Conservation (phyloP, 495 filamentous ascomycete species). For the Aspergillus incahuasiensis region DNA sequence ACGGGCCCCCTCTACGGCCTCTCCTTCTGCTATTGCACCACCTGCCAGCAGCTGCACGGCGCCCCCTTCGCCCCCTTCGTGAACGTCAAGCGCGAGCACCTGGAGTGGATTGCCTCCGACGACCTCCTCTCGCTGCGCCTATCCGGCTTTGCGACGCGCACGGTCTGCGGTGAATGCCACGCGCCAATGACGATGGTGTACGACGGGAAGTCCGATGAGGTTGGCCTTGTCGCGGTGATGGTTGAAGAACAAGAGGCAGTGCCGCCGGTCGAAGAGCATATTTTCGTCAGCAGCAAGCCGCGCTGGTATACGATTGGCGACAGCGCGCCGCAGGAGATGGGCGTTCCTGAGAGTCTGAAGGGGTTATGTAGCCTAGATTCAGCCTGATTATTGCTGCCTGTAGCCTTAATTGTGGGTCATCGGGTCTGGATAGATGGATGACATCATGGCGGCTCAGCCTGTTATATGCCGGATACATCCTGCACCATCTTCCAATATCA, state of each 20-base stretch:
- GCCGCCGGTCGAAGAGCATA: neutral
- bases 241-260: neutral
- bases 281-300: neutral
- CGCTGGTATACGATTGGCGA: neutral
- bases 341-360: neutral
- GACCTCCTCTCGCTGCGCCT: neutral
- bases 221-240: neutral
- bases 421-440: neutral
- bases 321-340: neutral
- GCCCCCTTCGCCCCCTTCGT: neutral
- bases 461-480: too few relatives aligned
- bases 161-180: neutral
- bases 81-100: neutral
- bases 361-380: neutral
- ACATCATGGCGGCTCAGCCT: neutral
- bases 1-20: neutral
- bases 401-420: neutral
- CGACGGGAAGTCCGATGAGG: neutral
- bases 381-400: neutral
- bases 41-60: slow-evolving; percentile 2
- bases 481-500: too few relatives aligned
- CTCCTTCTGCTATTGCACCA: neutral
- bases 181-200: neutral
- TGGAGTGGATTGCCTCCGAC: neutral
- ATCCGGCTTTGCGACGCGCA: neutral